These are phyloP conservation scores for Fusarium secorum DNA, from an alignment of 2,329 filamentous ascomycete species.

Conservation along the genomic window DNA sequence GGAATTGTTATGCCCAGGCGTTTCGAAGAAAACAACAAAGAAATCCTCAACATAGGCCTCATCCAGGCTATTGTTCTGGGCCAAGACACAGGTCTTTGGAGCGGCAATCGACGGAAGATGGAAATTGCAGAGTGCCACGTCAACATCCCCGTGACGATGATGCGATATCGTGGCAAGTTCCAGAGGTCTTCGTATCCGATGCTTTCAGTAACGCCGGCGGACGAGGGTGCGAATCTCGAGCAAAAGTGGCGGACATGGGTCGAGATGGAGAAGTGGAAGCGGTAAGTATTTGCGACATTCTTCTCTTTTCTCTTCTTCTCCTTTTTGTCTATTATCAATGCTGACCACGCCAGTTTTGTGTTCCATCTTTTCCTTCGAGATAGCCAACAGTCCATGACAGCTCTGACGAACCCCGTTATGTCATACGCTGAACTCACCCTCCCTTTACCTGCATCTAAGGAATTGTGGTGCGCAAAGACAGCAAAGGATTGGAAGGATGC, in stretches of 20 bases:
- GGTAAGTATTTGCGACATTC: conserved; percentile 46
- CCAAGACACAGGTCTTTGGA: conserved; percentile 62
- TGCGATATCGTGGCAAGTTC: conserved; percentile 66
- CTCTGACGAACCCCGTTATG: conserved; percentile 69
- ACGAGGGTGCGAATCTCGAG: conserved; percentile 65
- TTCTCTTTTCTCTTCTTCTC: neutral
- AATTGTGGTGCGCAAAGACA: conserved; percentile 71
- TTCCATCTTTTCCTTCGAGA: conserved; percentile 73
- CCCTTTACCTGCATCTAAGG: conserved; percentile 67
- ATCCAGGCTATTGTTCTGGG: conserved; percentile 59
- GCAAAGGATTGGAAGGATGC: conserved; percentile 70
- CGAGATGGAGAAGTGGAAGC: conserved; percentile 71
- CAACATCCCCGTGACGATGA: conserved; percentile 58
- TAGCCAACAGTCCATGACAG: conserved; percentile 71
- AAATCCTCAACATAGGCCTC: conserved; percentile 56
- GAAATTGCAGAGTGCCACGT: conserved; percentile 63
- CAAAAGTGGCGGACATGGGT: conserved; percentile 73
- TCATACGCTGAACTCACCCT: conserved; percentile 74
- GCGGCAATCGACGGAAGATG: conserved; percentile 63
- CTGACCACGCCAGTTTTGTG: conserved; percentile 57
- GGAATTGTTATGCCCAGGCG: conserved; percentile 44
- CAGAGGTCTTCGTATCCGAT: conserved; percentile 61
- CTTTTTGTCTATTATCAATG: neutral
- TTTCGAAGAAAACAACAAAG: conserved; percentile 60
- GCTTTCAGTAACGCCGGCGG: conserved; percentile 59